A percentile compares a stretch with the other conserved stretches of the same genome.
phyloP scores from a whole-genome alignment of 2,329 filamentous ascomycete species.

The Penicillium sp. region DNA sequence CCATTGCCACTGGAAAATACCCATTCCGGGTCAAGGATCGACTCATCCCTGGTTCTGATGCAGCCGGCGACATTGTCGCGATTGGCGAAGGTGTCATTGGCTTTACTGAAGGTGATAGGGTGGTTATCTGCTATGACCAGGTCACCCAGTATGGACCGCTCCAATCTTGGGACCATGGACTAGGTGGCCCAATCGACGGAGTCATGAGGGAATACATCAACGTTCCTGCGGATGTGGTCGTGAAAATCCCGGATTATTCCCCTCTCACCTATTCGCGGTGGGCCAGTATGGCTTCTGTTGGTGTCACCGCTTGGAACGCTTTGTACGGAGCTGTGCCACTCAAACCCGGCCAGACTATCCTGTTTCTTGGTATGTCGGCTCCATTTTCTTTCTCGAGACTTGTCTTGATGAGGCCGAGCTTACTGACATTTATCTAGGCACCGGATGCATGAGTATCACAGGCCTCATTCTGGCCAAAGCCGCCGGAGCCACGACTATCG shows the following conservation, averaged over 20 bases:
- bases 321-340: constrained; percentile 38
- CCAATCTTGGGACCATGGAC: constrained; percentile 20
- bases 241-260: constrained; percentile 35
- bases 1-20: constrained; percentile 48
- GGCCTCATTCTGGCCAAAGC: constrained; percentile 46
- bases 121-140: constrained; percentile 20
- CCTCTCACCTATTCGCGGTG: constrained; percentile 31
- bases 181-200: constrained; percentile 36
- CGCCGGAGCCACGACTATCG: constrained; percentile 45
- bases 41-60: constrained; percentile 46
- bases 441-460: constrained; percentile 44
- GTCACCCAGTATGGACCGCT: constrained; percentile 28
- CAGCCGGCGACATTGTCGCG: constrained; percentile 42
- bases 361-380: constrained; percentile 27
- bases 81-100: constrained; percentile 6
- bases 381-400: background rate
- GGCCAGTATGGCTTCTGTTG: constrained; percentile 39
- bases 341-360: constrained; percentile 16
- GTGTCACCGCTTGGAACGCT: constrained; percentile 46
- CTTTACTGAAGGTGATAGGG: constrained; percentile 1
- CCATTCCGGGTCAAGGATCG: constrained; percentile 47
- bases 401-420: background rate
- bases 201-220: constrained; percentile 39
- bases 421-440: constrained; percentile 35
- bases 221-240: constrained; percentile 32